These are phyloP conservation scores for Thyridium curvatum DNA, from an alignment of 2,329 filamentous ascomycete genomes.

Conservation along the genomic window DNA sequence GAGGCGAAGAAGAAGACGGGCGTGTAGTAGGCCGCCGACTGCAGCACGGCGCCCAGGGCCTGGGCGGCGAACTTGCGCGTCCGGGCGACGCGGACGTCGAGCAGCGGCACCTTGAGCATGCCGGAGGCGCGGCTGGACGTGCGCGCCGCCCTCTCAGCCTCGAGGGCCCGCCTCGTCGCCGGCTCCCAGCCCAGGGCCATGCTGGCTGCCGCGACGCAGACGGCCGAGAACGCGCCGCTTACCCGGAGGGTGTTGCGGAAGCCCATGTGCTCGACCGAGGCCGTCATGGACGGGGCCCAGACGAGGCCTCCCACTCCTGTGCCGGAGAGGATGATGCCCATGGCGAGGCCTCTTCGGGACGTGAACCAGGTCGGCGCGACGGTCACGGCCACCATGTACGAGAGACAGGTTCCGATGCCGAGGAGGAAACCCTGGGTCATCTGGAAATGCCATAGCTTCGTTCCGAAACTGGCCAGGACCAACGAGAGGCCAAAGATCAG, in stretches of 20 bases:
- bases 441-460: conserved; percentile 15
- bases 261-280: conserved; percentile 14
- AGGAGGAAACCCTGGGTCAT: conserved; percentile 26
- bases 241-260: conserved; percentile 28
- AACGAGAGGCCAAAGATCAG: conserved; percentile 23
- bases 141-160: not conserved
- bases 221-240: conserved; percentile 6
- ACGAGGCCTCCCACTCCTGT: conserved; percentile 30
- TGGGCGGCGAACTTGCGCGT: conserved; percentile 1
- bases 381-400: conserved; percentile 29
- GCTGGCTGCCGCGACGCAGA: conserved; percentile 23
- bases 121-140: not conserved
- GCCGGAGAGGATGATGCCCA: conserved; percentile 28
- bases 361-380: conserved; percentile 30
- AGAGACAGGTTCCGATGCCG: conserved; percentile 28
- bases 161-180: too few relatives aligned
- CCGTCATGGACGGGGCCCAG: conserved; percentile 17
- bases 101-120: not conserved
- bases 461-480: conserved; percentile 24
- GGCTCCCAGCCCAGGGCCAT: conserved; percentile 1
- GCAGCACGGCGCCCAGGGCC: conserved; percentile 1
- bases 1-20: conserved; percentile 4
- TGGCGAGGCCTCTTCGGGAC: conserved; percentile 24
- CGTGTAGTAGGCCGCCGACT: conserved; percentile 4
- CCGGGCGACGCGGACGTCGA: not conserved